phyloP scores from a whole-genome alignment of 1,284 basidiomycete genomes.

The Caloboletus firmus region DNA sequence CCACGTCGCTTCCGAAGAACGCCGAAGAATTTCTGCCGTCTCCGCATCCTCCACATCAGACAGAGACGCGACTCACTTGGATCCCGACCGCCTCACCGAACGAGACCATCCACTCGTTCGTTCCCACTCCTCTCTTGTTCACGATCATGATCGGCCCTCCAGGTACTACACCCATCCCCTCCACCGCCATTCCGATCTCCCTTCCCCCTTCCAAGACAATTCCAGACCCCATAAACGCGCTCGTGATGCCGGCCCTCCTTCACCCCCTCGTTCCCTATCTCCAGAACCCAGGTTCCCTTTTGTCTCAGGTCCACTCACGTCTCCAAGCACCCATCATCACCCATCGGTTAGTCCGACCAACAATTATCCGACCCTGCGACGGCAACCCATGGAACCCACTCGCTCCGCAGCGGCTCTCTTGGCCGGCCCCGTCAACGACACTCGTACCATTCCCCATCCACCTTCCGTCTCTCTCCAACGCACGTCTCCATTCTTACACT shows the following conservation, averaged over 20 bases:
- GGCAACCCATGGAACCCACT: constrained; percentile 16
- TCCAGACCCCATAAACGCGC: constrained; percentile 25
- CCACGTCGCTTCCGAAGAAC: constrained; percentile 55
- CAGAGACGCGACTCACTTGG: not conserved
- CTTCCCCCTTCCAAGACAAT: constrained; percentile 14
- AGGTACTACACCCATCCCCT: not conserved
- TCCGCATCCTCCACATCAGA: not conserved
- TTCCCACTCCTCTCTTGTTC: not conserved
- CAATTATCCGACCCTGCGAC: constrained; percentile 27
- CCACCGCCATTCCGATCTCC: constrained; percentile 4
- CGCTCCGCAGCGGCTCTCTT: constrained; percentile 9
- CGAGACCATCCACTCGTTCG: not conserved
- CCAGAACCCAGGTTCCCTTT: constrained; percentile 9
- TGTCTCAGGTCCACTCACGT: constrained; percentile 5
- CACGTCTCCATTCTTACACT: constrained; percentile 13
- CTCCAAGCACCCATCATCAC: constrained; percentile 15
- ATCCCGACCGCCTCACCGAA: not conserved
- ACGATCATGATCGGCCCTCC: constrained; percentile 12
- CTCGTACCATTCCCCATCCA: not conserved
- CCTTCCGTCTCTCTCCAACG: constrained; percentile 12
- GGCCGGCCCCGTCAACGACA: constrained; percentile 5
- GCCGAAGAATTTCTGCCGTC: constrained; percentile 38
- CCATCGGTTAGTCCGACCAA: constrained; percentile 23
- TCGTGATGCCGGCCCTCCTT: constrained; percentile 7
- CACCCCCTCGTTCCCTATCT: constrained; percentile 14